These are phyloP conservation scores for Danielia oregonensis DNA, from an alignment of 805 yeast genomes.

Conservation along the genomic window DNA sequence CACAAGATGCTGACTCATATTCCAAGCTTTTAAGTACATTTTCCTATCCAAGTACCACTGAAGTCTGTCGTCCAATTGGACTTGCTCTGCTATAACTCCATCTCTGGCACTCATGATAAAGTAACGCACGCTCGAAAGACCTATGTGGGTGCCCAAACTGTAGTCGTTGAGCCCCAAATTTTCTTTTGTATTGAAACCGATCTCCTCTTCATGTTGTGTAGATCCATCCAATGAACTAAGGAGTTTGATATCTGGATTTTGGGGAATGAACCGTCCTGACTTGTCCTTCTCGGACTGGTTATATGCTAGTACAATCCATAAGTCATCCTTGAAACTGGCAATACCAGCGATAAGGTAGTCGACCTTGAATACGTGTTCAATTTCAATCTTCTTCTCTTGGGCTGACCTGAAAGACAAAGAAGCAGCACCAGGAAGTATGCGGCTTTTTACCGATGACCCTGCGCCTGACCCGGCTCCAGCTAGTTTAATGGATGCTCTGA, in stretches of 20 bases:
- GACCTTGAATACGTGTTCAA: slow-evolving; percentile 47
- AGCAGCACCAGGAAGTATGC: slow-evolving; percentile 50
- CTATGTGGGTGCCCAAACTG: slow-evolving; percentile 54
- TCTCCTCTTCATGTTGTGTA: slow-evolving; percentile 75
- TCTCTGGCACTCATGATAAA: slow-evolving; percentile 78
- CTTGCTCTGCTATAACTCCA: slow-evolving; percentile 69
- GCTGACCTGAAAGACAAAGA: slow-evolving; percentile 48
- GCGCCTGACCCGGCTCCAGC: slow-evolving; percentile 7
- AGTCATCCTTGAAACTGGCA: slow-evolving; percentile 69
- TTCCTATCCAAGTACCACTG: slow-evolving; percentile 65
- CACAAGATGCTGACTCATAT: slow-evolving; percentile 58
- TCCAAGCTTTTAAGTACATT: slow-evolving; percentile 71
- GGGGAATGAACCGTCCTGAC: slow-evolving; percentile 20
- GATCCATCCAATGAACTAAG: slow-evolving; percentile 63
- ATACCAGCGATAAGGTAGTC: slow-evolving; percentile 70
- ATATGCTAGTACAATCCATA: slow-evolving; percentile 57
- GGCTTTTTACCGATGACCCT: slow-evolving; percentile 25
- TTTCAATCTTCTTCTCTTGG: slow-evolving; percentile 41
- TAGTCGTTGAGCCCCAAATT: slow-evolving; percentile 78
- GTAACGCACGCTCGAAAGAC: slow-evolving; percentile 42
- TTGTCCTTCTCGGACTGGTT: slow-evolving; percentile 33
- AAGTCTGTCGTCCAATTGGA: slow-evolving; percentile 65
- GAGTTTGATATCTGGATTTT: slow-evolving; percentile 72
- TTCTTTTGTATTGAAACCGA: slow-evolving; percentile 47
- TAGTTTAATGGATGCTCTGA: slow-evolving; percentile 36